Evolutionary conservation across 2,329 filamentous ascomycete genomes (phyloP).

Genomic region (Fusarium chlamydosporum): DNA sequence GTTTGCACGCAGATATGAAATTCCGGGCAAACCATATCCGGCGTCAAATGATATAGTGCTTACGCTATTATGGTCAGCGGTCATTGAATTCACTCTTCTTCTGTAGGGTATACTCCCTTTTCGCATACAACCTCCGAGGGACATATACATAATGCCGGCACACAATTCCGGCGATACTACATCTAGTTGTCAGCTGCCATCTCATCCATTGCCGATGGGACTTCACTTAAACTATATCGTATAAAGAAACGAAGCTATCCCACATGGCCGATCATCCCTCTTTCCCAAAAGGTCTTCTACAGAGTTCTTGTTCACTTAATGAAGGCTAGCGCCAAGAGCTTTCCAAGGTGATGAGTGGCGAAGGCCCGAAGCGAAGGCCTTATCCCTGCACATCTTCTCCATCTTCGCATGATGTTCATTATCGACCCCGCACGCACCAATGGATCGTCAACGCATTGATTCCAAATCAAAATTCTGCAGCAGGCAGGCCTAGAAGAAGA

Average conservation of each 20-base stretch:
- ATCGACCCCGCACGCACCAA: conserved; percentile 18
- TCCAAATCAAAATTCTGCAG: conserved; percentile 30
- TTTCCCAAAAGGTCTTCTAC: background rate
- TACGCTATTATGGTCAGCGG: background rate
- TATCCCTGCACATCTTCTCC: conserved; percentile 2
- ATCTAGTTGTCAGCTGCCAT: background rate
- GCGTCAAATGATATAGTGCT: background rate
- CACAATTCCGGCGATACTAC: background rate
- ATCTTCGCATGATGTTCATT: conserved; percentile 10
- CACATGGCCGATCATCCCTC: background rate
- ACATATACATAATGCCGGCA: background rate
- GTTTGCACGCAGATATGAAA: background rate
- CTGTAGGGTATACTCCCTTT: background rate
- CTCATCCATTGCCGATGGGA: background rate
- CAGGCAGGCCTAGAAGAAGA: conserved; percentile 1
- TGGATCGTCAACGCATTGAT: conserved; percentile 17
- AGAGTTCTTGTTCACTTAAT: background rate
- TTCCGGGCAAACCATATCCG: background rate
- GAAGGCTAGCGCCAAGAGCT: conserved; percentile 3
- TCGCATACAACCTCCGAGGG: background rate
- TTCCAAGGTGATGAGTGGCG: conserved; percentile 19
- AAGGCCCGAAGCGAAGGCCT: conserved; percentile 15
- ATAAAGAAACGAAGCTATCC: background rate
- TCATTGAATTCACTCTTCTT: background rate
- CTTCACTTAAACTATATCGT: conserved; percentile 6